Evolutionary conservation across 495 filamentous ascomycete genomes (phyloP), one percentile per base, ranked within the genome.

Genomic region (Neurospora pannonica): DNA sequence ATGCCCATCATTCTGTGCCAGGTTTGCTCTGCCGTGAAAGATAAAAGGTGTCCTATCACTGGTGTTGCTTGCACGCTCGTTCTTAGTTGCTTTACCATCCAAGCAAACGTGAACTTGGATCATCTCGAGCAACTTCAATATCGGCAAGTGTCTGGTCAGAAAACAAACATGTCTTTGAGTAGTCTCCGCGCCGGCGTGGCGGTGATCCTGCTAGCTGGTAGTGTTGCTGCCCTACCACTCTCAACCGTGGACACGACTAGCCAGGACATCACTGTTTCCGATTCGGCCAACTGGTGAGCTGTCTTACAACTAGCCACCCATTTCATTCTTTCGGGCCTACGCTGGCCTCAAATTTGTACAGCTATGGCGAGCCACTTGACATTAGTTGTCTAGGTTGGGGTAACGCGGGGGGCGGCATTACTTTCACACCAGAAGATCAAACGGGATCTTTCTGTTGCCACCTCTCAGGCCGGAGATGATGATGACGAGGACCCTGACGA

Each of bases 131-230:
- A 38, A 70, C 70, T 38, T 48, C 19, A 13, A 15, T 46, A 34
- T 28, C 72, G 34, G 48, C 39, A 5, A 40, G 28, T 40, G 39
- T 15, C 46, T 54, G 24, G 24, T 37, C 38, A 28, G 24, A 73
- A 28, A 37, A 19, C n/a, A 15, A n/a, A 48, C 62, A 78, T 78
- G 77, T 74, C 62, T 31, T 42, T 72, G 37, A 75, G 70, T 38
- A 42, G 70, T 42, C 73, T 75, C 70, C 75, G 73, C 73, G 69
- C 70, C 69, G 62, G 72, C 71, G 38, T 77, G 62, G 73, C 74
- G 70, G 77, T 71, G 72, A 34, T 77, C 70, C 71, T 72, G 36
- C 62, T 77, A 3, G 74, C 39, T 60, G 67, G 48, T 34, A 28
- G 72, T 6, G 72, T 74, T 39, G 9, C 42, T n/a, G 75, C 77